A percentile compares a stretch with the other conserved stretches of the same genome.
Conservation (phyloP, 805 yeast genomes). For the Teunomyces lycoperdinae region DNA sequence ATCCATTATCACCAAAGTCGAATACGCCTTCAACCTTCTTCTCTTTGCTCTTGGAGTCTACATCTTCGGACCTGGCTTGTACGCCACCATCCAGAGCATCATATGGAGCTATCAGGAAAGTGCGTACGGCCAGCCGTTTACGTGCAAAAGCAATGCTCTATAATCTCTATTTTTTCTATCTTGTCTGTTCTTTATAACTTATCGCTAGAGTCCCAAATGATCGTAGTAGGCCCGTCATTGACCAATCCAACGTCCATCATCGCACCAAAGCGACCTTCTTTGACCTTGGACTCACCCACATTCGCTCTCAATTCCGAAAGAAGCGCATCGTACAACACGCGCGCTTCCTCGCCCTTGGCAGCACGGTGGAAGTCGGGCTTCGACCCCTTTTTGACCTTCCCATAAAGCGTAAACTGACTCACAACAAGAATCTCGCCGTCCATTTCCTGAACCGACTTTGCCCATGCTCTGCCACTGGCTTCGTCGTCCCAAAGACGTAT, state of each 20-base stretch:
- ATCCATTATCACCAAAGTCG: slow-evolving; percentile 30
- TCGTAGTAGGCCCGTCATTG: slow-evolving; percentile 94
- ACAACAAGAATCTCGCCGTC: slow-evolving; percentile 78
- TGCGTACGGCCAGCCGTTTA: slow-evolving; percentile 50
- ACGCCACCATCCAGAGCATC: slow-evolving; percentile 54
- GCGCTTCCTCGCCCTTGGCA: slow-evolving; percentile 68
- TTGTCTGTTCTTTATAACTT: not conserved
- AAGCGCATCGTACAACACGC: slow-evolving; percentile 52
- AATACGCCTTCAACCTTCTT: slow-evolving; percentile 31
- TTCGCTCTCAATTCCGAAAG: slow-evolving; percentile 44
- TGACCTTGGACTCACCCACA: slow-evolving; percentile 63
- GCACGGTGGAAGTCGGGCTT: slow-evolving; percentile 95
- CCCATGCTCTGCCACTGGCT: slow-evolving; percentile 66
- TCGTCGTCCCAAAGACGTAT: slow-evolving; percentile 72
- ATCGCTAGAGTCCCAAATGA: slow-evolving; percentile 70
- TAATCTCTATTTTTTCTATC: not conserved
- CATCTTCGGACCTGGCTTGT: slow-evolving; percentile 58
- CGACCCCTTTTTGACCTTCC: slow-evolving; percentile 81
- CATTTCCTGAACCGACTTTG: slow-evolving; percentile 50
- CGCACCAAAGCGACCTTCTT: slow-evolving; percentile 92
- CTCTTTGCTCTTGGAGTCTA: slow-evolving; percentile 50
- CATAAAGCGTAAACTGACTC: slow-evolving; percentile 90
- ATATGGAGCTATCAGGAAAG: slow-evolving; percentile 48
- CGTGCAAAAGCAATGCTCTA: slow-evolving; percentile 43
- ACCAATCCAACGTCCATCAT: slow-evolving; percentile 92